Base-by-base conservation (phyloP, 345 rosid genomes). In the Citrus unshiu region DNA sequence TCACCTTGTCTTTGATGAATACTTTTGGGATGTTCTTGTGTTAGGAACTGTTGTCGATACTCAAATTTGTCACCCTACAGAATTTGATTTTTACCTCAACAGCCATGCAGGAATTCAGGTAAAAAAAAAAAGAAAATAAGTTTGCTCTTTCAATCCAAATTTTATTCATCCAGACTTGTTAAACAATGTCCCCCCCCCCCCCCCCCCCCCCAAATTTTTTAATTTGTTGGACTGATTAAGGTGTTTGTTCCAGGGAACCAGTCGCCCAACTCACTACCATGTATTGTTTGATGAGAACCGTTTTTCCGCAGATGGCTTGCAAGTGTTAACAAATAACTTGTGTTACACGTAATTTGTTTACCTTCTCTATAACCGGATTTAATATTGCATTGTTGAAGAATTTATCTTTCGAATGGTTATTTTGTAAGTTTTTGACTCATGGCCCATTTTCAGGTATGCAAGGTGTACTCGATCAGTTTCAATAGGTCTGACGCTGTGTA, bases 61-160 rank as follows among this genome's bases (percentile, higher is more conserved):
- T 4, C 54, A 21, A 4, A 93, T 92, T 46, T 92, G 98, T 78
- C 97, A 95, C 70, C 95, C 95, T 0, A 84, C 78, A 0, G 92
- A 91, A 67, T 92, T 90, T 0, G 98, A 95, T 40, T 95, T 95
- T 74, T 95, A 79, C 65, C 83, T 95, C 1, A 93, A 93, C 77
- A 93, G 99, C 69, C 99, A 92, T 68, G 96, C 95, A n/a, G 93
- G 93, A 7, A 93, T 88, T 5, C 85, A 93, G 97, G 99, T 91
- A 69, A 78, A 25, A 9, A 2, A 13, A 29, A 29, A 29, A 29
- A 1, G n/a, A 29, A 25, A 29, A 2, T 29, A 39, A 32, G 51
- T 62, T 19, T 13, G 12, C 13, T 18, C 21, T 46, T 25, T 70
- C 56, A 43, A 49, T 21, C 37, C n/a, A 72, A 22, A 43, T 19